Conservation (phyloP, 2,329 filamentous ascomycete genomes). For the Ophiostoma piceae region DNA sequence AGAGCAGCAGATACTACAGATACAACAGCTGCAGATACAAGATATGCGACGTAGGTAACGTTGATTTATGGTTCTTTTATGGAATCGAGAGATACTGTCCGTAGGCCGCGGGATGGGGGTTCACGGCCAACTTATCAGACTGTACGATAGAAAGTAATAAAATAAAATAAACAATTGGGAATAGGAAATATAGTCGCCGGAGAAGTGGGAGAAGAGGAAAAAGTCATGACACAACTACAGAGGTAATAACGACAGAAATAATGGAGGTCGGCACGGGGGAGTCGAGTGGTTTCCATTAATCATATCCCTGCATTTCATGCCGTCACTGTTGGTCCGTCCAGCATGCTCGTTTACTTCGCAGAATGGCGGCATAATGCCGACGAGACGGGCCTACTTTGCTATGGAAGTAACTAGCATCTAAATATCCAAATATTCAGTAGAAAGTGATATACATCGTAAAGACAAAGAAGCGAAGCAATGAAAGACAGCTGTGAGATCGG, state of each 20-base stretch:
- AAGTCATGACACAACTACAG: neutral
- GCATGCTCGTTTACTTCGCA: neutral
- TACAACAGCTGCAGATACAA: neutral
- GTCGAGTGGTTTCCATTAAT: slow-evolving; percentile 6
- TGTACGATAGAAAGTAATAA: neutral
- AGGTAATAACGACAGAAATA: slow-evolving; percentile 10
- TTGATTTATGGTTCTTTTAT: neutral
- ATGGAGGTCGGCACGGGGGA: slow-evolving; percentile 11
- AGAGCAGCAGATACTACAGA: neutral
- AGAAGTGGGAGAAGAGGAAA: slow-evolving; percentile 10
- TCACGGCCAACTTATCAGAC: neutral
- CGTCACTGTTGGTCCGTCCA: neutral
- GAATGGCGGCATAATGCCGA: neutral
- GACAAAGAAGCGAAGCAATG: neutral
- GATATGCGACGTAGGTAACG: neutral
- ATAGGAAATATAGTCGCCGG: neutral
- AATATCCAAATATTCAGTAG: neutral
- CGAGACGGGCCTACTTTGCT: neutral
- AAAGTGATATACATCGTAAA: neutral
- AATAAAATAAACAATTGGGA: slow-evolving; percentile 1
- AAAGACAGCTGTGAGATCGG: neutral
- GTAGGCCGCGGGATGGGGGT: slow-evolving; percentile 2
- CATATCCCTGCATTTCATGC: neutral
- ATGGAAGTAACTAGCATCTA: neutral
- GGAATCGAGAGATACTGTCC: neutral